Percentiles rank a stretch among this genome's conserved stretches.
Evolutionary conservation across 768 basidiomycete species (phyloP).

Genomic region (Boletus tylopilopsis): DNA sequence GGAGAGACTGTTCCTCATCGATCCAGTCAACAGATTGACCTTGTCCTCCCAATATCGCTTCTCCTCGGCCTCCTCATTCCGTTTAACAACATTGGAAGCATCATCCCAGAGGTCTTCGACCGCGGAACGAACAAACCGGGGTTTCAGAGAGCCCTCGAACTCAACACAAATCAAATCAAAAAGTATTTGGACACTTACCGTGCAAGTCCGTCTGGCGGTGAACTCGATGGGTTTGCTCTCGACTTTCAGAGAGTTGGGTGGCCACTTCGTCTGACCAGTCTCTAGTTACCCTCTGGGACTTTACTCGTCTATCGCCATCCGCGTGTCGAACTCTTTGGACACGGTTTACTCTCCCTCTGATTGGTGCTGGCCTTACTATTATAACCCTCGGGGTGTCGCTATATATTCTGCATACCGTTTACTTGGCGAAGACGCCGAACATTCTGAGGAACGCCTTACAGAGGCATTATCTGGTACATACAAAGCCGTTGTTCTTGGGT

Average conservation of each 20-base stretch:
- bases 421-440: slow-evolving; percentile 36
- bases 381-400: slow-evolving; percentile 54
- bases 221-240: slow-evolving; percentile 64
- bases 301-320: slow-evolving; percentile 37
- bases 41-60: slow-evolving; percentile 84
- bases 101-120: slow-evolving; percentile 91
- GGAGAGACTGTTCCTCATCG: slow-evolving; percentile 53
- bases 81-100: slow-evolving; percentile 87
- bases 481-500: slow-evolving; percentile 33
- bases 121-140: slow-evolving; percentile 32
- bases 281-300: slow-evolving; percentile 17
- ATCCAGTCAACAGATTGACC: slow-evolving; percentile 86
- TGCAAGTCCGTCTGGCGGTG: slow-evolving; percentile 60
- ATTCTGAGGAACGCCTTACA: slow-evolving; percentile 43
- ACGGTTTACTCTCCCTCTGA: slow-evolving; percentile 80
- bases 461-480: slow-evolving; percentile 30
- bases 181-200: slow-evolving; percentile 77
- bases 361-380: slow-evolving; percentile 66
- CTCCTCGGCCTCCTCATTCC: slow-evolving; percentile 92
- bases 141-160: slow-evolving; percentile 57
- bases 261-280: slow-evolving; percentile 21
- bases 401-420: slow-evolving; percentile 53
- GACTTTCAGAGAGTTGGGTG: slow-evolving; percentile 46
- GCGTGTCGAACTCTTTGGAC: slow-evolving; percentile 91
- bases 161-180: slow-evolving; percentile 75